These are phyloP conservation scores for Nicotiana undulata DNA, from an alignment of 257 asterid genomes.

Conservation along the genomic window DNA sequence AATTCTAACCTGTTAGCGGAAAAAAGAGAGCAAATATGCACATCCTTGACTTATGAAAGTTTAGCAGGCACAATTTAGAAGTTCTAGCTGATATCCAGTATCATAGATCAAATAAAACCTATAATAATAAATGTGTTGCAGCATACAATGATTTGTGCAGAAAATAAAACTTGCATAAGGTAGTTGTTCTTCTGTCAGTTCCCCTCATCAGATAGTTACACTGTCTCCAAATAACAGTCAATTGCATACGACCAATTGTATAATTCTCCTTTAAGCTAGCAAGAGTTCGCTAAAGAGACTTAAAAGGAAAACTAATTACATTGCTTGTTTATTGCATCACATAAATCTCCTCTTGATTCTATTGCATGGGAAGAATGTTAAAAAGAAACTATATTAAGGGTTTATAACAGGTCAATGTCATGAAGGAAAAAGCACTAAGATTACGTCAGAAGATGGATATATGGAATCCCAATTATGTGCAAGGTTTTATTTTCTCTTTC, in stretches of 20 bases:
- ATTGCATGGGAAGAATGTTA: background rate
- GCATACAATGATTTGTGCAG: background rate
- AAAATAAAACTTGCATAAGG: background rate
- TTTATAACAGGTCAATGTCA: background rate
- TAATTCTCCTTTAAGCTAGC: background rate
- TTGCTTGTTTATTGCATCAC: background rate
- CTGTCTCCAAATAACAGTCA: background rate
- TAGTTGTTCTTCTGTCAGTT: background rate
- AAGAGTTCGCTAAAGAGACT: background rate
- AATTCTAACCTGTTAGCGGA: slow-evolving; percentile 6
- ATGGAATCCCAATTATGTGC: background rate
- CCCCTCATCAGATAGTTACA: background rate
- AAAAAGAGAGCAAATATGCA: slow-evolving; percentile 12
- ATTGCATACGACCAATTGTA: background rate
- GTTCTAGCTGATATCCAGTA: background rate
- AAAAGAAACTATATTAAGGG: background rate
- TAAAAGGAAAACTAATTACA: background rate
- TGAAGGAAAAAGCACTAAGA: background rate
- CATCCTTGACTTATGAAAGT: slow-evolving; percentile 1
- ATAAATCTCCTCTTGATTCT: background rate
- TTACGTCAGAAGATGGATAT: background rate
- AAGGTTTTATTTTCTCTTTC: background rate
- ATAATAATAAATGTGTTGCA: background rate
- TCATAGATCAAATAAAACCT: background rate
- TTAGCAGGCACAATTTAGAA: background rate